Percentiles rank a stretch among this genome's conserved stretches.
These are phyloP conservation scores for Calycina herbarum DNA, from an alignment of 2,329 filamentous ascomycete species.

Conservation along the genomic window DNA sequence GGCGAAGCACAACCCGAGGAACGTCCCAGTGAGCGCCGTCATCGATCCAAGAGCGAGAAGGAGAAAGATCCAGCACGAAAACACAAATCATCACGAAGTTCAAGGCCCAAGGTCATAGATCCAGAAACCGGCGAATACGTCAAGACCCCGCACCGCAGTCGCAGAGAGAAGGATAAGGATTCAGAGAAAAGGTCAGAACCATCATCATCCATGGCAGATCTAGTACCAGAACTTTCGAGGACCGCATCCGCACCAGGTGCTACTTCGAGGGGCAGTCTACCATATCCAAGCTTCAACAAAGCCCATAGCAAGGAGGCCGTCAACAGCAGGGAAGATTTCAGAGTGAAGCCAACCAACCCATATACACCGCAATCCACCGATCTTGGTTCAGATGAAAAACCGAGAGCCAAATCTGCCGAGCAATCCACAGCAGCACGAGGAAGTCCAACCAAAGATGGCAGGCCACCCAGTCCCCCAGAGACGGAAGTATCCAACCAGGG, in stretches of 20 bases:
- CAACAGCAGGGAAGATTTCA: constrained; percentile 47
- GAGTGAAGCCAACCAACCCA: constrained; percentile 33
- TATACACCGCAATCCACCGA: constrained; percentile 75
- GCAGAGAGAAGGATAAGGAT: constrained; percentile 31
- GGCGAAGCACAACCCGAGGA: constrained; percentile 27
- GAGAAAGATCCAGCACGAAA: constrained; percentile 37
- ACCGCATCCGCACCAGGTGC: constrained; percentile 37
- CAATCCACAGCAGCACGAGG: constrained; percentile 43
- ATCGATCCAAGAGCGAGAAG: constrained; percentile 35
- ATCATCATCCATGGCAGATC: constrained; percentile 44
- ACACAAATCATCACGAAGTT: constrained; percentile 36
- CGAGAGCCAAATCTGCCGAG: constrained; percentile 50
- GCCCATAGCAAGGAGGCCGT: constrained; percentile 88
- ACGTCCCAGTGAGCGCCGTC: constrained; percentile 32
- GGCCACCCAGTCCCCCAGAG: constrained; percentile 64
- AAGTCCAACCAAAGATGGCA: constrained; percentile 45
- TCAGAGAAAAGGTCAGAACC: constrained; percentile 28
- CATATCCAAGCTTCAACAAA: constrained; percentile 85
- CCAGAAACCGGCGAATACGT: constrained; percentile 36
- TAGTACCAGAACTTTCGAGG: constrained; percentile 48
- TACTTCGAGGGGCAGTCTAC: constrained; percentile 45
- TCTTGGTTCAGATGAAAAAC: constrained; percentile 52
- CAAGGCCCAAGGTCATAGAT: constrained; percentile 34
- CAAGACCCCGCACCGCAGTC: constrained; percentile 33
- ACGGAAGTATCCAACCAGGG: constrained; percentile 55